Evolutionary conservation across 2,329 filamentous ascomycete genomes (phyloP), one percentile per base, ranked within the genome.

Genomic region (Pezicula neosporulosa): DNA sequence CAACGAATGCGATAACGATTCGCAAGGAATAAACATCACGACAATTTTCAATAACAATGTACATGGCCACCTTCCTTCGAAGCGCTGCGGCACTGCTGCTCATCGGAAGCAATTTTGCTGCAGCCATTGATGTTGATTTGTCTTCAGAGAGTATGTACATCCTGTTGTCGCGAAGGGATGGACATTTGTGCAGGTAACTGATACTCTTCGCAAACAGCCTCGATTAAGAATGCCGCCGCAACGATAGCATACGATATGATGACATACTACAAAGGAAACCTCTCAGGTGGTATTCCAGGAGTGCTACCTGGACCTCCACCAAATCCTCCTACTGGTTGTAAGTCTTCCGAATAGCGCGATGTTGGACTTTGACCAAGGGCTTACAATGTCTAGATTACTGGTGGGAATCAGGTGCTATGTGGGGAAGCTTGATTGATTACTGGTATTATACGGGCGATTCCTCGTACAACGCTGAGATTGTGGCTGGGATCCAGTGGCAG

Each of bases 361-460:
- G 30, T 30, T 41, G n/a, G 18, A 48, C 30, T 33, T 16, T 15
- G 7, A 13, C 24, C 37, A 33, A 15, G 41, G 13, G 36, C 53
- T 55, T 46, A 57, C 42, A 38, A 19, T 39, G 16, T 41, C 35
- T 52, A 63, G 78, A 79, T 58, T 80, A 77, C 65, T 81, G 77
- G 77, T 83, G 80, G 80, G 77, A 81, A 65, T 77, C 78, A n/a
- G 80, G 80, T 44, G 79, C 78, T 36, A 81, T 82, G 78, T 81
- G 81, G 62, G 80, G 78, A 52, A 74, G 75, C 10, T 66, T 84
- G 60, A 74, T 85, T 30, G 79, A 85, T 57, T 85, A 84, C 60
- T 85, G 80, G 80, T 77, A 77, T 60, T 82, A 80, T 63, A 84
- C 81, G 1, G 78, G 77, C 36, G 81, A 85, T 59, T 66, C 69